These are phyloP conservation scores for Mimosa bimucronata DNA, from an alignment of 306 rosid species.

Conservation along the genomic window DNA sequence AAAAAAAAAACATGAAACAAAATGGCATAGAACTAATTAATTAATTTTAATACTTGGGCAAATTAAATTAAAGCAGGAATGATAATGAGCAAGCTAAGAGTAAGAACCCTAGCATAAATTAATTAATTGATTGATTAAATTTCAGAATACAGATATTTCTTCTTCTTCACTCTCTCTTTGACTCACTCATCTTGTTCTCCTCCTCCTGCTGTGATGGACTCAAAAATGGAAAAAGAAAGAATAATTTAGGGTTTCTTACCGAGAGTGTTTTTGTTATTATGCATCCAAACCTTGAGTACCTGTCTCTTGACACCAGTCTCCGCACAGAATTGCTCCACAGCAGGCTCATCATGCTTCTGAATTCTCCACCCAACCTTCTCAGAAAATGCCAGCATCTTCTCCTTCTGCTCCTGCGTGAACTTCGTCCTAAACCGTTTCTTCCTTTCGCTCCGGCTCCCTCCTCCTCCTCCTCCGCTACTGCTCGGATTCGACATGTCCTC, in stretches of 20 bases:
- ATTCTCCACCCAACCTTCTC: slow-evolving; percentile 86
- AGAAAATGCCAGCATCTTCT: slow-evolving; percentile 79
- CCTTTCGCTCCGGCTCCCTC: slow-evolving; percentile 51
- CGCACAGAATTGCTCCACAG: slow-evolving; percentile 74
- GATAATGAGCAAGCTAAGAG: slow-evolving; percentile 9
- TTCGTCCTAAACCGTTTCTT: slow-evolving; percentile 73
- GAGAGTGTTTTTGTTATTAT: slow-evolving; percentile 87
- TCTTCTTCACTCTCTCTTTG: neutral
- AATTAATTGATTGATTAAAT: slow-evolving; percentile 32
- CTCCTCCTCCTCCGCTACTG: slow-evolving; percentile 74
- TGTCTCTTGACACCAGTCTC: slow-evolving; percentile 66
- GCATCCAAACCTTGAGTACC: slow-evolving; percentile 96
- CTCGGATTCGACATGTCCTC: slow-evolving; percentile 84
- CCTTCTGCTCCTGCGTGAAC: slow-evolving; percentile 81
- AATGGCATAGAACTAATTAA: slow-evolving; percentile 11
- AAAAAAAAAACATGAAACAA: neutral
- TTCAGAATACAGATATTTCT: slow-evolving; percentile 5
- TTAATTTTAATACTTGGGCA: slow-evolving; percentile 13
- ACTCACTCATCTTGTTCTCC: neutral
- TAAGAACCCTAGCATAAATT: slow-evolving; percentile 46
- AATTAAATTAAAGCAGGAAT: neutral
- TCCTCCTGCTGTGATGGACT: slow-evolving; percentile 9
- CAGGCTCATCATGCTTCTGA: slow-evolving; percentile 83
- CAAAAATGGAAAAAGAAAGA: neutral
- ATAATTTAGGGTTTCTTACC: slow-evolving; percentile 85